Conservation (phyloP, 2,329 filamentous ascomycete species). For the Zasmidium citrigriseum region DNA sequence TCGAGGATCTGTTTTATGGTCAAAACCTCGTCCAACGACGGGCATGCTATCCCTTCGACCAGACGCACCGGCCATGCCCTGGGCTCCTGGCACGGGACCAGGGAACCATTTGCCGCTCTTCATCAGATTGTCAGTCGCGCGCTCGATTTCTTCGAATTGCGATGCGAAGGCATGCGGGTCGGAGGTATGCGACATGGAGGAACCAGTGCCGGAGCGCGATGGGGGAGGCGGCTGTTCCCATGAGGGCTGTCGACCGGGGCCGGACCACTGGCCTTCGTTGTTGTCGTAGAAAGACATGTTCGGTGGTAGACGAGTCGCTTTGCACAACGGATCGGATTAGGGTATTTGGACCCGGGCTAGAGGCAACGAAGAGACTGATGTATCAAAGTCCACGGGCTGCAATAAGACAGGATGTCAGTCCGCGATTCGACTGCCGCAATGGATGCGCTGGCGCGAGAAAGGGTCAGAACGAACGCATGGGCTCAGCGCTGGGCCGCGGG, state of each 20-base stretch:
- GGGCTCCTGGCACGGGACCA: conserved; percentile 37
- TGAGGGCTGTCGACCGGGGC: conserved; percentile 63
- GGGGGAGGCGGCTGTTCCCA: conserved; percentile 68
- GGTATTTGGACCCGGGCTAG: conserved; percentile 22
- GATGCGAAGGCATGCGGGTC: conserved; percentile 77
- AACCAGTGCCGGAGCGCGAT: conserved; percentile 74
- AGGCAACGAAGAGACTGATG: conserved; percentile 11
- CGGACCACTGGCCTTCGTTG: conserved; percentile 59
- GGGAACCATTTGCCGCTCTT: conserved; percentile 93
- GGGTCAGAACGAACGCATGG: neutral
- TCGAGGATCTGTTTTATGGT: conserved; percentile 60
- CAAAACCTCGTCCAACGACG: conserved; percentile 48
- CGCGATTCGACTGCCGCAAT: neutral
- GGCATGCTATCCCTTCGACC: conserved; percentile 81
- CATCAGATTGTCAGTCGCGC: conserved; percentile 90
- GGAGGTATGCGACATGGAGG: conserved; percentile 61
- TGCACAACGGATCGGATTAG: conserved; percentile 10
- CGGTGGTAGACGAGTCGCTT: neutral
- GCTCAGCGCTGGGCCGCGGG: neutral
- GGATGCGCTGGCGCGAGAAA: neutral
- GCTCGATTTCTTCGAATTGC: conserved; percentile 95
- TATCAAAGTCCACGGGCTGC: conserved; percentile 9
- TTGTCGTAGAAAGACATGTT: conserved; percentile 71
- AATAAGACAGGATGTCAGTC: neutral
- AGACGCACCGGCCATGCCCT: conserved; percentile 18